A percentile compares a stretch with the other conserved stretches of the same genome.
Evolutionary conservation across 768 basidiomycete species (phyloP).

Genomic region (Pisolithus tinctorius): DNA sequence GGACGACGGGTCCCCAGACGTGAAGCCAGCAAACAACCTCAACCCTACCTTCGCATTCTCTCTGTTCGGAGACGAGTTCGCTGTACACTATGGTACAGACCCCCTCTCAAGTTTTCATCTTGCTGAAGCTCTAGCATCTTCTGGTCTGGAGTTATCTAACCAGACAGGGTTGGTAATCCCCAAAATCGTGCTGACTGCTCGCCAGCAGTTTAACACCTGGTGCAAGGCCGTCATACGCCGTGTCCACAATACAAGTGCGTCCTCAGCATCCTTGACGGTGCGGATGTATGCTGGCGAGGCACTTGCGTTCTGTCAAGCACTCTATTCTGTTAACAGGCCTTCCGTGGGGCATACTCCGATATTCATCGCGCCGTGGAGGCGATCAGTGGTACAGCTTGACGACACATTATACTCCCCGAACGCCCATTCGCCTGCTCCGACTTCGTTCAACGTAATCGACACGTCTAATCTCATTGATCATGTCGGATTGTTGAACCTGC

Average conservation of each 20-base stretch:
- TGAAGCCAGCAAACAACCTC: slow-evolving; percentile 9
- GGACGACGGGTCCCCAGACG: slow-evolving; percentile 1
- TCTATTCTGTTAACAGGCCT: slow-evolving; percentile 9
- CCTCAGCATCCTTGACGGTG: slow-evolving; percentile 9
- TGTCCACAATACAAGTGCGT: slow-evolving; percentile 3
- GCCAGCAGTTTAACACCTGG: slow-evolving; percentile 21
- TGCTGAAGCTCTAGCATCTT: slow-evolving; percentile 17
- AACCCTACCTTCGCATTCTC: slow-evolving; percentile 29
- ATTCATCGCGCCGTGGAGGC: slow-evolving; percentile 18
- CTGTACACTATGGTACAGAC: slow-evolving; percentile 26
- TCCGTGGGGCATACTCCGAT: slow-evolving; percentile 12
- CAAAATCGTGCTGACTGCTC: slow-evolving; percentile 13
- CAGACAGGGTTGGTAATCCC: slow-evolving; percentile 8
- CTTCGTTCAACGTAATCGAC: slow-evolving; percentile 26
- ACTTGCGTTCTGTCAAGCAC: slow-evolving; percentile 22
- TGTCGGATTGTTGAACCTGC: slow-evolving; percentile 22
- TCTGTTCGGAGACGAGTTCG: slow-evolving; percentile 13
- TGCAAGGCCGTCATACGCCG: slow-evolving; percentile 15
- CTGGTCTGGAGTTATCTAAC: neutral
- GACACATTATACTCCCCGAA: slow-evolving; percentile 13
- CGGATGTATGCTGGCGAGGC: slow-evolving; percentile 27
- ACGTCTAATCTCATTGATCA: slow-evolving; percentile 29
- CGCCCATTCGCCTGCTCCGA: slow-evolving; percentile 15
- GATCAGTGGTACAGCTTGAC: slow-evolving; percentile 17
- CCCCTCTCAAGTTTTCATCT: slow-evolving; percentile 26